A percentile compares a stretch with the other conserved stretches of the same genome.
Evolutionary conservation across 352 stramenopile species (phyloP).

Genomic region (Thraustochytrium sp.): DNA sequence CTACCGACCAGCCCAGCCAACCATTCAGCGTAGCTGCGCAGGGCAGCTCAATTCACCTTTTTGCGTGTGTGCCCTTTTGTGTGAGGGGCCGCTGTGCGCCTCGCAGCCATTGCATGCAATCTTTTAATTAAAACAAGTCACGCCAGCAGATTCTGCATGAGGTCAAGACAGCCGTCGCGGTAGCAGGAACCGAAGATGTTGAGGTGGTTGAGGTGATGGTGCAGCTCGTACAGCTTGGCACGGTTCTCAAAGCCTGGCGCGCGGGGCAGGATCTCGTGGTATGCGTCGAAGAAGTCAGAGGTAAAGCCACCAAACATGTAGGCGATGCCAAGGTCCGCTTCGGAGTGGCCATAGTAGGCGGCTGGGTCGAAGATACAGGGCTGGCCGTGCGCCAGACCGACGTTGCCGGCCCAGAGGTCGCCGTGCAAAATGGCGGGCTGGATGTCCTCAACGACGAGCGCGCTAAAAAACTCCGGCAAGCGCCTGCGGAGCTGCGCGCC

Average conservation of each 20-base stretch:
- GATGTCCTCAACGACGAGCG: background rate
- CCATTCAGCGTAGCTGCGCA: too few species aligned
- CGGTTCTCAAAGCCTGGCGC: constrained; percentile 57
- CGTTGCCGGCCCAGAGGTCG: constrained; percentile 80
- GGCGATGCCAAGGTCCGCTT: constrained; percentile 57
- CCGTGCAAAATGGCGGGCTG: constrained; percentile 61
- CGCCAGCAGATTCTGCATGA: background rate
- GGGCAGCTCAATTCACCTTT: too few species aligned
- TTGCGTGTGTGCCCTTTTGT: too few species aligned
- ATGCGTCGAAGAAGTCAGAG: constrained; percentile 48
- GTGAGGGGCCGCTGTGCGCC: too few species aligned
- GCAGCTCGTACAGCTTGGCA: constrained; percentile 67
- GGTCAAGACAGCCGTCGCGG: background rate
- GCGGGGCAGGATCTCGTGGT: constrained; percentile 51
- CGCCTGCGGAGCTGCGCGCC: background rate
- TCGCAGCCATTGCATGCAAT: too few species aligned
- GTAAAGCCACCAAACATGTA: constrained; percentile 55
- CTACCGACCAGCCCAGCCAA: too few species aligned
- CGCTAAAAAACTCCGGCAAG: background rate
- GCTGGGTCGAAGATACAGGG: constrained; percentile 73
- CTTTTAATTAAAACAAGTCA: background rate
- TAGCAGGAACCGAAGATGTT: constrained; percentile 64
- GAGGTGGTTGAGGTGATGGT: constrained; percentile 75
- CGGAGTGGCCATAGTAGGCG: constrained; percentile 60
- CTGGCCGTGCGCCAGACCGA: constrained; percentile 55